Conservation (phyloP, 2,329 filamentous ascomycete genomes). For the Hypoxylon sp. region DNA sequence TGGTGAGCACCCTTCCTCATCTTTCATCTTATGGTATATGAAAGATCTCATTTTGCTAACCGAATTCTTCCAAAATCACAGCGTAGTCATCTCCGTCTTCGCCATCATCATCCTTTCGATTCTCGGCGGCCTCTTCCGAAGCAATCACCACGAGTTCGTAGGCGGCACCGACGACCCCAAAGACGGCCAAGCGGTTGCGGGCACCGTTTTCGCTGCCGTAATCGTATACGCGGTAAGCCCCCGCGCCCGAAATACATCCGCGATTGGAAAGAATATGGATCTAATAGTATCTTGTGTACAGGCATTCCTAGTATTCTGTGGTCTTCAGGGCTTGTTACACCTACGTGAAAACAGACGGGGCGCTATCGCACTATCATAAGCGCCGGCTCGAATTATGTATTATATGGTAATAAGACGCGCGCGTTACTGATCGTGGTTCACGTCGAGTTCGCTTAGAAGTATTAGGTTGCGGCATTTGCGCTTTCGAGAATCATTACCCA, state of each 20-base stretch:
- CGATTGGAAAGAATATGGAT: neutral
- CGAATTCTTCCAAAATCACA: constrained; percentile 57
- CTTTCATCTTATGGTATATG: constrained; percentile 7
- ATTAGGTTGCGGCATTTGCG: constrained; percentile 23
- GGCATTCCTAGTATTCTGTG: constrained; percentile 93
- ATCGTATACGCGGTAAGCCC: constrained; percentile 84
- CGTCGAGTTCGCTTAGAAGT: constrained; percentile 19
- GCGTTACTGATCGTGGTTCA: constrained; percentile 35
- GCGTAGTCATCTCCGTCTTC: constrained; percentile 78
- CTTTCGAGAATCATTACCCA: constrained; percentile 5
- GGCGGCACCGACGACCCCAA: constrained; percentile 79
- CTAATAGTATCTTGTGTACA: constrained; percentile 55
- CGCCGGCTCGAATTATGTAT: constrained; percentile 9
- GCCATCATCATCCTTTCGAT: constrained; percentile 74
- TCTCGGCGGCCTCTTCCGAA: constrained; percentile 79
- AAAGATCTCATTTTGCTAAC: constrained; percentile 22
- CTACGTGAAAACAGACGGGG: constrained; percentile 85
- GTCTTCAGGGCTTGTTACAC: constrained; percentile 88
- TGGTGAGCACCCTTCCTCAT: constrained; percentile 71
- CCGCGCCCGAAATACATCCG: neutral
- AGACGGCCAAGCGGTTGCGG: constrained; percentile 82
- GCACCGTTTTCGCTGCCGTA: constrained; percentile 88
- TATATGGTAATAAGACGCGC: constrained; percentile 30
- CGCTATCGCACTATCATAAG: constrained; percentile 75
- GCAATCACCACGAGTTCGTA: constrained; percentile 85